phyloP scores from a whole-genome alignment of 805 yeast species.

The Pichia nakasei region DNA sequence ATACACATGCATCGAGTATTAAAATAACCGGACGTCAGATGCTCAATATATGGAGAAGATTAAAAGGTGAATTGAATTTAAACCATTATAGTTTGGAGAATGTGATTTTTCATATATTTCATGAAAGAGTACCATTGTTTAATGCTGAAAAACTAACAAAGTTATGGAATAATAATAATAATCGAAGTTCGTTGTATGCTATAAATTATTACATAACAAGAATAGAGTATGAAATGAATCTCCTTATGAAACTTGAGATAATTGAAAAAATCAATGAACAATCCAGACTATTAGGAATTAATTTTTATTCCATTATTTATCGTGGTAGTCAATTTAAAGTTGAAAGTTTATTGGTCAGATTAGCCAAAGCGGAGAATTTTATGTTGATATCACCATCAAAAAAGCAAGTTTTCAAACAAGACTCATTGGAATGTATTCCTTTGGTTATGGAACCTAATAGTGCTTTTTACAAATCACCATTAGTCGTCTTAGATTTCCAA shows the following conservation, averaged over 20 bases:
- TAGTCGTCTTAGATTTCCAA: constrained; percentile 87
- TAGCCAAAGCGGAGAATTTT: constrained; percentile 69
- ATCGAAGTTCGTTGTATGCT: constrained; percentile 26
- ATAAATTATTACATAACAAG: constrained; percentile 40
- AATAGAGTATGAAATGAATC: constrained; percentile 33
- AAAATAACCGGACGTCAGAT: constrained; percentile 73
- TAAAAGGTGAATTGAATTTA: constrained; percentile 55
- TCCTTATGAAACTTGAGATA: constrained; percentile 56
- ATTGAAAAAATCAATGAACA: constrained; percentile 69
- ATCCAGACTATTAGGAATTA: constrained; percentile 81
- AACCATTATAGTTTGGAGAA: constrained; percentile 70
- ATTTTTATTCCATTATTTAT: constrained; percentile 76
- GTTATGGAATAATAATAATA: constrained; percentile 29
- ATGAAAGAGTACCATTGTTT: constrained; percentile 58
- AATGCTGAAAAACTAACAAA: constrained; percentile 38
- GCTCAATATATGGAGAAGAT: constrained; percentile 74
- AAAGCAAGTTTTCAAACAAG: constrained; percentile 72
- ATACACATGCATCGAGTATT: constrained; percentile 64
- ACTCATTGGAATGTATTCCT: constrained; percentile 80
- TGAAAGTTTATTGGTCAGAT: constrained; percentile 69
- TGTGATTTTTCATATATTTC: constrained; percentile 58
- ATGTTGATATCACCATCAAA: constrained; percentile 73
- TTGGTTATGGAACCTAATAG: constrained; percentile 89
- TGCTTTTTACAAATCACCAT: constrained; percentile 77
- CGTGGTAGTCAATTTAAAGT: constrained; percentile 94